A percentile compares a stretch with the other conserved stretches of the same genome.
These are phyloP conservation scores for Neopestalotiopsis sp. DNA, from an alignment of 2,329 filamentous ascomycete species.

Conservation along the genomic window DNA sequence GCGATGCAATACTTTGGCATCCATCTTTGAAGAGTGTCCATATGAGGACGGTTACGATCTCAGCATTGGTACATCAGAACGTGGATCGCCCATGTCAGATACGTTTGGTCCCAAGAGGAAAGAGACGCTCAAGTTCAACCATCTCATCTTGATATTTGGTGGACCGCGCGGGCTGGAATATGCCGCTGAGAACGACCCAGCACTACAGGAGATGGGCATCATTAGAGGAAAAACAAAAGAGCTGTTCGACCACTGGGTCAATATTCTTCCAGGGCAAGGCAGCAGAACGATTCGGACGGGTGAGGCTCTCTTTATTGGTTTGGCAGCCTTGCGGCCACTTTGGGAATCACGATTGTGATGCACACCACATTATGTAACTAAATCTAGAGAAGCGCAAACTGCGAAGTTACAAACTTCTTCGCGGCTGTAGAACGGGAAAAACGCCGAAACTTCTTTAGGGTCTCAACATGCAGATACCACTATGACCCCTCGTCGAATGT, in stretches of 20 bases:
- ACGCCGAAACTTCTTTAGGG: too few species aligned
- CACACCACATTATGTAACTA: background rate
- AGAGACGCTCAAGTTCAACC: conserved; percentile 59
- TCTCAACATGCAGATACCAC: too few species aligned
- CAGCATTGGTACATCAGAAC: conserved; percentile 83
- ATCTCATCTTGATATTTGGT: conserved; percentile 80
- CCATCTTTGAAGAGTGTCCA: conserved; percentile 77
- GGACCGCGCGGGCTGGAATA: conserved; percentile 81
- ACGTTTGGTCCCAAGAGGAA: conserved; percentile 48
- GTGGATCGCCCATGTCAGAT: conserved; percentile 61
- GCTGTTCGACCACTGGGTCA: conserved; percentile 85
- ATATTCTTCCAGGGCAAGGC: conserved; percentile 80
- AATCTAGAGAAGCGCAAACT: background rate
- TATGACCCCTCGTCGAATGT: too few species aligned
- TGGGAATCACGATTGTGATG: conserved; percentile 45
- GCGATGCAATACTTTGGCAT: conserved; percentile 68
- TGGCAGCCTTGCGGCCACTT: conserved; percentile 69
- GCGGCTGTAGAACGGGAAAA: too few species aligned
- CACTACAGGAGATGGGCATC: conserved; percentile 66
- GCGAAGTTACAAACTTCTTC: background rate
- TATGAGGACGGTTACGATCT: conserved; percentile 82
- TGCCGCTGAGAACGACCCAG: conserved; percentile 67
- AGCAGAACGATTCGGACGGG: conserved; percentile 84
- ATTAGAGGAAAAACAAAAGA: conserved; percentile 68
- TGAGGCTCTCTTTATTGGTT: conserved; percentile 79